Evolutionary conservation across 2,329 filamentous ascomycete genomes (phyloP), one percentile per base, ranked within the genome.

Genomic region (Cryphonectria parasitica): DNA sequence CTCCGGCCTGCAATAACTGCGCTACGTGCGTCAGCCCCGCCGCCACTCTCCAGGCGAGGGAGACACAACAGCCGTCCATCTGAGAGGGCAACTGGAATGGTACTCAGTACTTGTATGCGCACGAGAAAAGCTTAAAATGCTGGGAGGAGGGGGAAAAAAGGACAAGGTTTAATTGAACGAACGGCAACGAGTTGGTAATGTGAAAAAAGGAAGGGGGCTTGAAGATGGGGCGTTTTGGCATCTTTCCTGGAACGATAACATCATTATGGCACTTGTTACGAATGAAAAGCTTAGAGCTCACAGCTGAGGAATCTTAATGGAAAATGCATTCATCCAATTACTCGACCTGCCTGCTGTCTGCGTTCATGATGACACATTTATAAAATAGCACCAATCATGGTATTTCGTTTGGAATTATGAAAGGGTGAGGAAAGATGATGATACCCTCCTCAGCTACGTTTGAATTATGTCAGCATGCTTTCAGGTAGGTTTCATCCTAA

Each of bases 1-100:
- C 25, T 28, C 66, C 69, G 1, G 63, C 58, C 28, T 71, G 69
- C 45, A 56, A 62, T 28, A 36, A 49, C 22, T 71, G 69, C 64
- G 13, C 69, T 1, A 49, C 63, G 0, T 62, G 63, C 25, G 54
- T 58, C 25, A 58, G 54, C 54, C 52, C 49, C 2, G 34, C 11
- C n/a, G 15, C 54, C 25, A 8, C 28, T 4, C 6, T 63, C 17
- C 3, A 49, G 64, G 64, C 64, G 15, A 28, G 45, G 25, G 39
- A 17, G 39, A 64, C 41, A 3, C 41, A 49, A 28, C 41, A 58
- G 25, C 25, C 54, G 13, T 36, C 61, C 36, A 39, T 11, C 36
- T 39, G 10, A 39, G 36, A 39, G 36, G 36, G 1, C 36, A 39
- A 39, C 10, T 8, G 10, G 36, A 39, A 39, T 39, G 36, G 36